phyloP scores from a whole-genome alignment of 2,329 filamentous ascomycete genomes.

The Xylaria sp. region DNA sequence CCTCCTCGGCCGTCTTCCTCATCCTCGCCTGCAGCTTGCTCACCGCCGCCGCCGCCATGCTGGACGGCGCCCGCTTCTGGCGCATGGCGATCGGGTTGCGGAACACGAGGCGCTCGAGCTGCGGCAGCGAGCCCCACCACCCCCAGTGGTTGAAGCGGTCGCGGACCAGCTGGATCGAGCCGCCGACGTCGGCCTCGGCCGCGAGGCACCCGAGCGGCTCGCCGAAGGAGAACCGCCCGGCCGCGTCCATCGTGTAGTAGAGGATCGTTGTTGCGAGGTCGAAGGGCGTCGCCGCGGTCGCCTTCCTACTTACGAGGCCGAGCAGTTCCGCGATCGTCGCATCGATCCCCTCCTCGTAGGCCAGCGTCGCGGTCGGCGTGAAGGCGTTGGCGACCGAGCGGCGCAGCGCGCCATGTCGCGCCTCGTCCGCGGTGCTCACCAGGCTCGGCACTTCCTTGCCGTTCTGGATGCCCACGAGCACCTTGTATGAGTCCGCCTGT shows the following conservation, averaged over 20 bases:
- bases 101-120: conserved; percentile 28
- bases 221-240: conserved; percentile 28
- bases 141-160: conserved; percentile 32
- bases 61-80: conserved; percentile 19
- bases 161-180: conserved; percentile 28
- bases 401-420: conserved; percentile 27
- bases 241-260: conserved; percentile 31
- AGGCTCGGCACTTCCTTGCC: conserved; percentile 33
- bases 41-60: conserved; percentile 24
- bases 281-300: no score
- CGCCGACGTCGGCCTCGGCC: conserved; percentile 25
- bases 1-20: conserved; percentile 1
- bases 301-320: conserved; percentile 12
- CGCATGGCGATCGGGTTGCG: conserved; percentile 28
- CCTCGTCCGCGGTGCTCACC: conserved; percentile 29
- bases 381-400: conserved; percentile 33
- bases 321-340: conserved; percentile 27
- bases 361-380: conserved; percentile 26
- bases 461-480: conserved; percentile 27
- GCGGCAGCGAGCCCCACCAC: conserved; percentile 28
- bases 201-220: conserved; percentile 28
- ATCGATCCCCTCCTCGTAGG: conserved; percentile 33
- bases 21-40: conserved; percentile 20
- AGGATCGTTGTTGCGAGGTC: conserved; percentile 26
- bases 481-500: conserved; percentile 32